These are phyloP conservation scores for Diplotaxis tenuifolia DNA, from an alignment of 345 rosid genomes.

Conservation along the genomic window DNA sequence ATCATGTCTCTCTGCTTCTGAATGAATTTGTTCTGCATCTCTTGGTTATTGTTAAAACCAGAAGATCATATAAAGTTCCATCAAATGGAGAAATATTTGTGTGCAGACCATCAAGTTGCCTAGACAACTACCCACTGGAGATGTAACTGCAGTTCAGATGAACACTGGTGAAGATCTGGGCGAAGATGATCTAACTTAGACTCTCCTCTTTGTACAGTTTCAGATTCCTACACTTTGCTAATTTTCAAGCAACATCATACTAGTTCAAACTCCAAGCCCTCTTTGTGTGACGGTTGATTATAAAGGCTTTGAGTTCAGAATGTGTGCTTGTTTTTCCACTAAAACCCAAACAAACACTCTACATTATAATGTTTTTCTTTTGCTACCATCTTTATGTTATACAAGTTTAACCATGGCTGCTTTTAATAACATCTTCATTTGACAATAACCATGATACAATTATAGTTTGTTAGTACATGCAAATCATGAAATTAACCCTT, in stretches of 20 bases:
- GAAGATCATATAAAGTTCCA: constrained; percentile 1
- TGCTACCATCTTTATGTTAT: background rate
- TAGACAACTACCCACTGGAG: constrained; percentile 88
- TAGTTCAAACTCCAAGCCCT: no score
- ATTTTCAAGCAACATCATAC: constrained; percentile 2
- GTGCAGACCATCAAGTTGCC: constrained; percentile 82
- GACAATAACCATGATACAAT: background rate
- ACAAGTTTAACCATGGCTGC: background rate
- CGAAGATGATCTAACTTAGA: constrained; percentile 83
- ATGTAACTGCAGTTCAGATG: constrained; percentile 52
- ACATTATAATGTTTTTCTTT: background rate
- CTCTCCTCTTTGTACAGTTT: constrained; percentile 16
- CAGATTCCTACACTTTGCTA: constrained; percentile 11
- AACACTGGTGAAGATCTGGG: constrained; percentile 54
- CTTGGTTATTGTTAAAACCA: constrained; percentile 7
- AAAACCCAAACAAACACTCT: background rate
- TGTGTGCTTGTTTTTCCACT: background rate
- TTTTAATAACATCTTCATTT: background rate
- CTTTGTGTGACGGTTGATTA: no score
- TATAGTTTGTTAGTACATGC: constrained; percentile 3
- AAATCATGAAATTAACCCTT: background rate
- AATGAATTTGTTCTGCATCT: constrained; percentile 3
- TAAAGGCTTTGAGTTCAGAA: background rate
- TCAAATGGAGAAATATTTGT: constrained; percentile 2
- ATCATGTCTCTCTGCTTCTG: background rate